Conservation (phyloP, 257 asterid species). For the Solanum clarkiae region DNA sequence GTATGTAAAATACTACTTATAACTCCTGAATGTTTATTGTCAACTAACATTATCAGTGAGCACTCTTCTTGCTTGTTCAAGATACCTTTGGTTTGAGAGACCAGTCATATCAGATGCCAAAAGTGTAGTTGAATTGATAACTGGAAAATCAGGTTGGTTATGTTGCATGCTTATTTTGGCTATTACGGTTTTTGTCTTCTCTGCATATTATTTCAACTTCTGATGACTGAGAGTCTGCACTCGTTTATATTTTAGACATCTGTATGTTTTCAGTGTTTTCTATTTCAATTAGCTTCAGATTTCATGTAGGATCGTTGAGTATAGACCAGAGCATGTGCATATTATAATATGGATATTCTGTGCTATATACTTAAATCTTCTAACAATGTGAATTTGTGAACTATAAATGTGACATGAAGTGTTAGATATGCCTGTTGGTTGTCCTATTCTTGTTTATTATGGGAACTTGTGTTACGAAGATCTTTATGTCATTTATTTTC, state of each 20-base stretch:
- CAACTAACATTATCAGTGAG: not conserved
- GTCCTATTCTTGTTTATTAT: not conserved
- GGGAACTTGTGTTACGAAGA: not conserved
- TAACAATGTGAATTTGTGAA: not conserved
- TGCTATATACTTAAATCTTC: not conserved
- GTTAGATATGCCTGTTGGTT: not conserved
- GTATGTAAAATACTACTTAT: slow-evolving; percentile 23
- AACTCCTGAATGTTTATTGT: not conserved
- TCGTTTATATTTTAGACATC: not conserved
- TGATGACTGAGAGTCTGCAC: not conserved
- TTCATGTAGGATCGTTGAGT: not conserved
- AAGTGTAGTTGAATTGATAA: slow-evolving; percentile 44
- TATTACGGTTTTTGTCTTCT: not conserved
- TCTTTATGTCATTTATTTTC: not conserved
- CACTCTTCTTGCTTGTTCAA: no score
- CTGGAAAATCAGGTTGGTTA: slow-evolving; percentile 50
- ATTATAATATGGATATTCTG: not conserved
- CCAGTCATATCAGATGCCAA: slow-evolving; percentile 24
- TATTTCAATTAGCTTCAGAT: not conserved
- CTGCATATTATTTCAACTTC: not conserved
- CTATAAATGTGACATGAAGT: not conserved
- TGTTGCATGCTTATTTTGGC: not conserved
- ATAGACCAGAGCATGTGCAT: not conserved
- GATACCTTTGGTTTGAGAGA: no score
- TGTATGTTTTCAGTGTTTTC: not conserved